A percentile compares a stretch with the other conserved stretches of the same genome.
phyloP scores from a whole-genome alignment of 108 stramenopile genomes.

The Epithemia pelagica region DNA sequence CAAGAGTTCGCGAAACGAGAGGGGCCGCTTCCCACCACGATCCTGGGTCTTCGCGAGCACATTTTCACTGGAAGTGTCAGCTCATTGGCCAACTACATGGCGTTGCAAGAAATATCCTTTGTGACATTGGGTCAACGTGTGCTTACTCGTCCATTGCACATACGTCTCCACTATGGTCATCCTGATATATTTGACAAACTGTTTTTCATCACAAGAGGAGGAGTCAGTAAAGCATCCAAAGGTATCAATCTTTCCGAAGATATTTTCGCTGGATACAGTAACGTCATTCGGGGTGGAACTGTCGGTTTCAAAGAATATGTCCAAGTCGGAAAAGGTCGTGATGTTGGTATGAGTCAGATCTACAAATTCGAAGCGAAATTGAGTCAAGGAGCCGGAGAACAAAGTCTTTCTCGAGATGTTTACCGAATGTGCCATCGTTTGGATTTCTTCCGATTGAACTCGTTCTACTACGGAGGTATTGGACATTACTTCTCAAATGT shows the following conservation, averaged over 20 bases:
- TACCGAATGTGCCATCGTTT: constrained; percentile 90
- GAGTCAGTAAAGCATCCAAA: constrained; percentile 94
- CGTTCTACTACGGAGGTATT: constrained; percentile 97
- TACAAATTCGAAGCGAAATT: constrained; percentile 99
- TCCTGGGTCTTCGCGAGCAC: constrained; percentile 96
- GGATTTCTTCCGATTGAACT: constrained; percentile 94
- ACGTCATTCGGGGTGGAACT: constrained; percentile 86
- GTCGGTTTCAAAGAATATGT: constrained; percentile 96
- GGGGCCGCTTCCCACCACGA: constrained; percentile 85
- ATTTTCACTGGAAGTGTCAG: constrained; percentile 98
- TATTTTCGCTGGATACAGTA: constrained; percentile 98
- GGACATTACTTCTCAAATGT: constrained; percentile 96
- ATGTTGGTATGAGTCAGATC: constrained; percentile 98
- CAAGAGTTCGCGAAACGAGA: constrained; percentile 92
- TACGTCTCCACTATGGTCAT: constrained; percentile 97
- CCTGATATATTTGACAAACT: constrained; percentile 98
- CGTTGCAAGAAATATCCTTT: constrained; percentile 95
- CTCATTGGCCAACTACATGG: constrained; percentile 98
- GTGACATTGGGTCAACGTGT: constrained; percentile 97
- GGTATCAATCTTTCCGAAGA: constrained; percentile 98
- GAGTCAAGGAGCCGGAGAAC: constrained; percentile 97
- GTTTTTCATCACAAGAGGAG: constrained; percentile 95
- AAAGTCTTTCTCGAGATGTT: constrained; percentile 95
- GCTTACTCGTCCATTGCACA: constrained; percentile 86
- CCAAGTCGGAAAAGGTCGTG: constrained; percentile 97